Evolutionary conservation across 805 yeast genomes (phyloP).

Genomic region (Wickerhamomyces chambardii): DNA sequence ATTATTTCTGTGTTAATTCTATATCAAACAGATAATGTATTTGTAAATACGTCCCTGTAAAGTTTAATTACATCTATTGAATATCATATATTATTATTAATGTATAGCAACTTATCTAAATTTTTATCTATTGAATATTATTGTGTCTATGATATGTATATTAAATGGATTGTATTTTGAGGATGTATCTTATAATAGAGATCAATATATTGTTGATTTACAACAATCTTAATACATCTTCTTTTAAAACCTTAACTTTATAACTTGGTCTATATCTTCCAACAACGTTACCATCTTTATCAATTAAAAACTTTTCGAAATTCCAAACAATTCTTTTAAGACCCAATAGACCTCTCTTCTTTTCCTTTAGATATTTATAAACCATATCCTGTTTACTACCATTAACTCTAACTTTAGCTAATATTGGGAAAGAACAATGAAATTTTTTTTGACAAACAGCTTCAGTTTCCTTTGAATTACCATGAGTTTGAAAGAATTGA

Average conservation of each 20-base stretch:
- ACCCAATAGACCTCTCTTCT: constrained; percentile 39
- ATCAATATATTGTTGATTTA: too few species aligned
- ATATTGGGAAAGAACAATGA: constrained; percentile 77
- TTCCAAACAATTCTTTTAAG: constrained; percentile 71
- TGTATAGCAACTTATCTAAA: too few species aligned
- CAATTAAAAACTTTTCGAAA: constrained; percentile 65
- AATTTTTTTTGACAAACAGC: constrained; percentile 66
- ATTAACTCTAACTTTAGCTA: constrained; percentile 73
- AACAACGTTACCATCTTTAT: constrained; percentile 47
- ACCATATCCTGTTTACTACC: constrained; percentile 66
- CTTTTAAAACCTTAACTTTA: constrained; percentile 14
- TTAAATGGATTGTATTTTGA: too few species aligned
- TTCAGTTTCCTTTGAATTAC: constrained; percentile 61
- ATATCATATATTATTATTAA: too few species aligned
- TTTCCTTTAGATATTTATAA: constrained; percentile 54
- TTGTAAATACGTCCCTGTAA: too few species aligned
- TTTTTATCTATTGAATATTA: too few species aligned
- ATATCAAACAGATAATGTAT: too few species aligned
- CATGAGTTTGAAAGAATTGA: constrained; percentile 80
- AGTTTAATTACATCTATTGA: too few species aligned
- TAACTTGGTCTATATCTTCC: constrained; percentile 46
- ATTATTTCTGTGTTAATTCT: too few species aligned
- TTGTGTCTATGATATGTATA: too few species aligned
- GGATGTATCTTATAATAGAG: too few species aligned
- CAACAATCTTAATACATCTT: neutral